Percentiles rank a stretch among this genome's conserved stretches.
Conservation (phyloP, 257 asterid genomes). For the Buddleja alternifolia region DNA sequence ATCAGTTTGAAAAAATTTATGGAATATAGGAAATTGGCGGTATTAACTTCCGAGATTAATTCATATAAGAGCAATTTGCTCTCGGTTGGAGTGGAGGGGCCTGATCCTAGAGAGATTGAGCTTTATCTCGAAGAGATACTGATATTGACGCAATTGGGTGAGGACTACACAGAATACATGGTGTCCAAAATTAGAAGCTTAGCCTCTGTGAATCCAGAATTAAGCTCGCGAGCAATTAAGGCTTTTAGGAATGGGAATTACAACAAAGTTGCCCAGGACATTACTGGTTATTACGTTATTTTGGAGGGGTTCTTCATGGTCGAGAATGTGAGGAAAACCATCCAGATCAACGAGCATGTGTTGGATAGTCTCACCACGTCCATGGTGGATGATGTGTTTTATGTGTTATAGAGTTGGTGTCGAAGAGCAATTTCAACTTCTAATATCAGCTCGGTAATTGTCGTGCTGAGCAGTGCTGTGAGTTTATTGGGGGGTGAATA, state of each 20-base stretch:
- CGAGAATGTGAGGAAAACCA: constrained; percentile 95
- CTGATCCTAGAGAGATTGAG: constrained; percentile 91
- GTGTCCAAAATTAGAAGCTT: constrained; percentile 76
- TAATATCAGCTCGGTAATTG: constrained; percentile 84
- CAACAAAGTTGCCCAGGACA: constrained; percentile 80
- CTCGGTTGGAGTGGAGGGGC: constrained; percentile 75
- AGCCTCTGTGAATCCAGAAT: constrained; percentile 83
- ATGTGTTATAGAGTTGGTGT: constrained; percentile 95
- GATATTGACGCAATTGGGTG: constrained; percentile 78
- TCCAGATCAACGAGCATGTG: constrained; percentile 86
- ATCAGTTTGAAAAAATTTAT: constrained; percentile 73
- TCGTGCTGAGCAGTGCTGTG: constrained; percentile 78
- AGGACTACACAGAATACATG: constrained; percentile 92
- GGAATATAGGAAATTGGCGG: constrained; percentile 73
- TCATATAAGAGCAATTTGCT: constrained; percentile 77
- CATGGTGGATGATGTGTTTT: constrained; percentile 96
- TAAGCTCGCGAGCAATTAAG: constrained; percentile 84
- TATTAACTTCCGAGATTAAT: too few species aligned
- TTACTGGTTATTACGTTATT: constrained; percentile 85
- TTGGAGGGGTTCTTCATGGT: constrained; percentile 98
- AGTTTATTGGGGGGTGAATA: constrained; percentile 89
- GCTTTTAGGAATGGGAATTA: constrained; percentile 93
- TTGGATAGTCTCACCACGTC: constrained; percentile 91
- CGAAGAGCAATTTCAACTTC: constrained; percentile 86
- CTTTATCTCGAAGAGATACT: constrained; percentile 88